Conservation (phyloP, 192 early-diverging fungal genomes). For the Backusella circina region DNA sequence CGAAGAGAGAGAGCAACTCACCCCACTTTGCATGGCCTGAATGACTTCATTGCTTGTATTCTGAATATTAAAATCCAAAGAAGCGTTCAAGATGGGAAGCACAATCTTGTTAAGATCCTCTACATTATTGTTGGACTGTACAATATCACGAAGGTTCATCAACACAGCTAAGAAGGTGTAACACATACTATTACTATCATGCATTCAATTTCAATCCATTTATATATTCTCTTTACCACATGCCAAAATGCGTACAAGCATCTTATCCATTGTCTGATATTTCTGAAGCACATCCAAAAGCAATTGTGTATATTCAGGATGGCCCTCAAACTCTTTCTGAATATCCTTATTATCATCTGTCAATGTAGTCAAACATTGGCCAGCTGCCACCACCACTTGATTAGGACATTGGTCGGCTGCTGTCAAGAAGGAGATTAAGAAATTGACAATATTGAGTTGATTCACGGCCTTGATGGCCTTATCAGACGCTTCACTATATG, state of each 20-base stretch:
- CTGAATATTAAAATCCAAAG: conserved; percentile 48
- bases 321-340: conserved; percentile 51
- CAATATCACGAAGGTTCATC: conserved; percentile 47
- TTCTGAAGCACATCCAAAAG: conserved; percentile 49
- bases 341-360: conserved; percentile 72
- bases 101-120: conserved; percentile 42
- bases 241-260: conserved; percentile 64
- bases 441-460: conserved; percentile 51
- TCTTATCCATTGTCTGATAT: conserved; percentile 46
- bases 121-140: conserved; percentile 25
- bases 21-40: conserved; percentile 33
- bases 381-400: conserved; percentile 50
- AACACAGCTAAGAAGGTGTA: conserved; percentile 37
- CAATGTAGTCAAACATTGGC: conserved; percentile 79
- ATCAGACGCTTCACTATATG: conserved; percentile 73
- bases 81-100: conserved; percentile 42
- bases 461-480: conserved; percentile 65
- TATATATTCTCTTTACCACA: conserved; percentile 50
- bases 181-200: background rate
- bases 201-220: background rate
- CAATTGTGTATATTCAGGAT: conserved; percentile 48
- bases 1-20: conserved; percentile 22
- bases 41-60: conserved; percentile 39
- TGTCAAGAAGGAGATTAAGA: conserved; percentile 68
- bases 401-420: conserved; percentile 43